A percentile compares a stretch with the other conserved stretches of the same genome.
phyloP scores from a whole-genome alignment of 2,329 filamentous ascomycete genomes.

The Tolypocladium amazonense region DNA sequence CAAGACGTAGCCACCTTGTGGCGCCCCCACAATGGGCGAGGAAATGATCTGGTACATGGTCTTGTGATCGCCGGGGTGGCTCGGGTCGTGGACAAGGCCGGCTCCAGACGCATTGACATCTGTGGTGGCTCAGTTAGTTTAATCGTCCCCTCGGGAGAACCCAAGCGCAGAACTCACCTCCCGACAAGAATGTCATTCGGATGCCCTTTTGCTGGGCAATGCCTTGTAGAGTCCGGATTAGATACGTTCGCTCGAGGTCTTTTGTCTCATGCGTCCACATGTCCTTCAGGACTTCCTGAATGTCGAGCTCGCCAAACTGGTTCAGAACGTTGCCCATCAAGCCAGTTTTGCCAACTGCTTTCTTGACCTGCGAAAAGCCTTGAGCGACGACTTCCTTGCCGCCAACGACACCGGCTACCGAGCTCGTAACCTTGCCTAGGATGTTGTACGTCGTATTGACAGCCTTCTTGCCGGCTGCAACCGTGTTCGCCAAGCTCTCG shows the following conservation, averaged over 20 bases:
- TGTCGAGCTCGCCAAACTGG: constrained; percentile 91
- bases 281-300: constrained; percentile 88
- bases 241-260: constrained; percentile 91
- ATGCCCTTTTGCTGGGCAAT: constrained; percentile 93
- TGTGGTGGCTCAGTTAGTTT: constrained; percentile 14
- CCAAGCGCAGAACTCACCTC: constrained; percentile 40
- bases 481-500: constrained; percentile 81
- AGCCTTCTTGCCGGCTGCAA: constrained; percentile 91
- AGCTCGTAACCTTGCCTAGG: constrained; percentile 87
- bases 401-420: constrained; percentile 88
- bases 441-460: constrained; percentile 96
- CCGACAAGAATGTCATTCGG: constrained; percentile 93
- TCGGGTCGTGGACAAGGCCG: constrained; percentile 86
- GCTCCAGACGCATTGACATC: constrained; percentile 86
- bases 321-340: constrained; percentile 93
- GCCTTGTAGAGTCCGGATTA: constrained; percentile 90
- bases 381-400: constrained; percentile 87
- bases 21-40: constrained; percentile 82
- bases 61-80: constrained; percentile 87
- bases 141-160: too few relatives aligned
- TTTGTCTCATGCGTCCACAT: constrained; percentile 98
- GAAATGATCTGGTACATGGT: constrained; percentile 99
- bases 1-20: constrained; percentile 74
- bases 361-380: constrained; percentile 91
- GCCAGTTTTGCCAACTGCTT: constrained; percentile 88